Percentiles rank a stretch among this genome's conserved stretches.
Conservation (phyloP, 2,329 filamentous ascomycete genomes). For the Diaporthe helianthi region DNA sequence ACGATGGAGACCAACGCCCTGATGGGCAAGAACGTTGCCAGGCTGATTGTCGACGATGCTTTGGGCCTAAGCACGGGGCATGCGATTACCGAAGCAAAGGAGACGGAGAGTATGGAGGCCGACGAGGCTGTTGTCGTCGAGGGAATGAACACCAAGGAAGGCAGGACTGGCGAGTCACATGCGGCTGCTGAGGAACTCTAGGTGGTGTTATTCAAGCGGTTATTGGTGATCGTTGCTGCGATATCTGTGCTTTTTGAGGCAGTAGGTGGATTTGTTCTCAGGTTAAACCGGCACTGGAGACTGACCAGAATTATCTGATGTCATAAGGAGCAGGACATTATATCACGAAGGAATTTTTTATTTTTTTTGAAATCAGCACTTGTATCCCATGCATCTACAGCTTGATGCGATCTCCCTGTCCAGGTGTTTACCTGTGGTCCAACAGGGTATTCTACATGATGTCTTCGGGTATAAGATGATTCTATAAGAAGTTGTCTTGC, state of each 20-base stretch:
- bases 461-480: no score
- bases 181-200: constrained; percentile 9
- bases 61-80: constrained; percentile 38
- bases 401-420: no score
- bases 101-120: constrained; percentile 34
- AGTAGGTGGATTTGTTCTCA: no score
- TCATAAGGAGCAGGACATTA: not conserved
- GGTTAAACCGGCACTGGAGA: not conserved
- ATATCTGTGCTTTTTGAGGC: no score
- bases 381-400: no score
- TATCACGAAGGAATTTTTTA: not conserved
- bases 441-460: no score
- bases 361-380: no score
- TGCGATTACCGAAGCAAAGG: constrained; percentile 26
- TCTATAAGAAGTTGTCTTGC: no score
- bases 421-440: no score
- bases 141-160: not conserved
- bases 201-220: not conserved
- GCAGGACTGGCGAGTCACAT: not conserved
- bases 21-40: constrained; percentile 87
- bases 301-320: not conserved
- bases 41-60: constrained; percentile 70
- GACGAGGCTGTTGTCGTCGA: constrained; percentile 12
- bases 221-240: no score
- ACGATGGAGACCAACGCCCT: constrained; percentile 97